Base-by-base conservation (phyloP, 176 grass and related monocot species). In the Poa pratensis region DNA sequence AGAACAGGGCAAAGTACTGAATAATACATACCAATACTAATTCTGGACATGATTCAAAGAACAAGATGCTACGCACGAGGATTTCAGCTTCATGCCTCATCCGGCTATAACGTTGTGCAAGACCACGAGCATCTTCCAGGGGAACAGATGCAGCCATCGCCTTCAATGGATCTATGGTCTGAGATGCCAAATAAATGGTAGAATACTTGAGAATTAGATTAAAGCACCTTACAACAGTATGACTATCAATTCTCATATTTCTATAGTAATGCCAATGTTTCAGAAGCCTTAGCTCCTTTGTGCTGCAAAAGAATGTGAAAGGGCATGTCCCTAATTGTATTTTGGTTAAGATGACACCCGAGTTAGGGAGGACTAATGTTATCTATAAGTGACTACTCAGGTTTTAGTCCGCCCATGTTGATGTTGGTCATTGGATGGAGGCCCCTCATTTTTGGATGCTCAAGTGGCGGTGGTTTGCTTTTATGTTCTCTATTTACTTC, bases 81-180 rank as follows among this genome's bases (percentile, higher is more conserved):
- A 86, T 84, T 90, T 96, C 96, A 85, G 93, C 96, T 69, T 99
- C 96, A 87, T 92, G 94, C 89, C 96, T 96, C 96, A 96, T 96
- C 76, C 96, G 88, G 84, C 96, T 99, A 90, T 99, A 99, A 75
- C 89, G 91, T 75, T 99, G 96, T 60, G 96, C 96, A 86, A 99
- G 91, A 76, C 72, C 89, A 61, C 96, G 93, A 27, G 93, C 91
- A 88, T 99, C 93, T 92, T 99, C 96, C 74, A 99, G 87, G n/a
- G 96, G 91, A 75, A 67, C 48, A 71, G 88, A 87, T 55, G 67
- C 81, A 57, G 88, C 79, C 91, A 96, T 99, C 77, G 84, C 82
- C 77, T 82, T 99, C 83, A 99, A 74, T 86, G 96, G 93, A n/a
- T 99, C 96, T 75, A 96, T 84, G 59, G 88, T 91, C 96, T 99